These are phyloP conservation scores for Mycena galopus DNA, from an alignment of 768 basidiomycete genomes.

Conservation along the genomic window DNA sequence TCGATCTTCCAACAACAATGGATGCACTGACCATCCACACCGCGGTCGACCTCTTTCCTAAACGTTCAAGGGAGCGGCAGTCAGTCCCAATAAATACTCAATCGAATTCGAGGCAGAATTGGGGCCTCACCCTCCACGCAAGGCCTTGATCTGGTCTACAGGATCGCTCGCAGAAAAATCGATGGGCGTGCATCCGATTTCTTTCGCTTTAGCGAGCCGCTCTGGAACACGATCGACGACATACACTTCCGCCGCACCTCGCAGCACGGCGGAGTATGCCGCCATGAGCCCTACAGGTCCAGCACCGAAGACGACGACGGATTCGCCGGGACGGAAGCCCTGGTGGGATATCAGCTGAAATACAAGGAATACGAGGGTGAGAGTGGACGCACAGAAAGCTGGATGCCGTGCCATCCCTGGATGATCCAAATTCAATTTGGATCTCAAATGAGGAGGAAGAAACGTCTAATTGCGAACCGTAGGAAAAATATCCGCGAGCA, in stretches of 20 bases:
- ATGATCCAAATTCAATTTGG: neutral
- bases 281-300: slow-evolving; percentile 71
- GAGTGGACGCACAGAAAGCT: slow-evolving; percentile 55
- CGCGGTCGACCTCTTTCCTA: slow-evolving; percentile 64
- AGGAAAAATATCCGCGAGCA: slow-evolving; percentile 69
- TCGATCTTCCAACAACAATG: neutral
- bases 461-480: slow-evolving; percentile 52
- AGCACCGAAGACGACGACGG: slow-evolving; percentile 65
- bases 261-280: slow-evolving; percentile 65
- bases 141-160: slow-evolving; percentile 60
- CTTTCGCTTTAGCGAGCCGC: slow-evolving; percentile 63
- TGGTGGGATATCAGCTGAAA: slow-evolving; percentile 22
- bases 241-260: slow-evolving; percentile 66
- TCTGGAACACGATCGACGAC: slow-evolving; percentile 70
- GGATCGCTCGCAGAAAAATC: slow-evolving; percentile 63
- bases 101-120: slow-evolving; percentile 24
- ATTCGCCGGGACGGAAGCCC: slow-evolving; percentile 67
- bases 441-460: neutral
- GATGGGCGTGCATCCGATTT: slow-evolving; percentile 65
- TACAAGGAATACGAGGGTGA: no score
- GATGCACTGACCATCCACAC: slow-evolving; percentile 56
- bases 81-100: neutral
- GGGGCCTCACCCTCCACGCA: slow-evolving; percentile 55
- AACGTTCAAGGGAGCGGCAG: neutral
- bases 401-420: slow-evolving; percentile 66